Evolutionary conservation across 176 grass and related monocot genomes (phyloP), one percentile per base, ranked within the genome.

Genomic region (Neostapfia colusana): DNA sequence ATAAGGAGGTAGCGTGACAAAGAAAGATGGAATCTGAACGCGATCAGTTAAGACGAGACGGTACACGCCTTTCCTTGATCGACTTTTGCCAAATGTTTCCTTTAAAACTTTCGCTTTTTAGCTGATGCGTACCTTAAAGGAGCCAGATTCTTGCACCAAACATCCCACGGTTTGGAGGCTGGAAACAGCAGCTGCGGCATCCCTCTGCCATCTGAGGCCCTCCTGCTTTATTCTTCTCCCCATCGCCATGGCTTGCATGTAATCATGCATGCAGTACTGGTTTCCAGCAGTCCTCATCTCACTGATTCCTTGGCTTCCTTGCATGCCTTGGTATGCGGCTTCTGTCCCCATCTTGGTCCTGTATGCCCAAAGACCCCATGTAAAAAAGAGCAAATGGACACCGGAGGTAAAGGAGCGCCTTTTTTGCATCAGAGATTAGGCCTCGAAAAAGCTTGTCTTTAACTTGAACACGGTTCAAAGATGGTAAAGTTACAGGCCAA

Each of bases 261-360:
- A 94, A 93, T 90, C 89, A 90, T 95, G 91, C 68, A 87, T 77
- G 70, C 81, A 82, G 79, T 82, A 88, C 82, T 37, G 91, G 76
- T 79, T 77, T 74, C 79, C 81, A 82, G 87, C 58, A 76, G 72
- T 78, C 57, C 72, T 83, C 79, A 12, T 77, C 75, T 74, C 84
- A 79, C 77, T 81, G 74, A 84, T 76, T 88, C 84, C 84, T 71
- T 90, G 82, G 58, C 81, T 85, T 87, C 85, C 79, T 88, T 87
- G 89, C 82, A 82, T 71, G 70, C 87, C 84, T 77, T 89, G 66
- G 46, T 81, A 63, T 77, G 58, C 76, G 66, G 79, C 65, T 75
- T 67, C 77, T 77, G 74, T 85, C 81, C 85, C 85, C 69, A 92
- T 86, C 87, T 63, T 70, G 71, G 70, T 44, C 85, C 92, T 95